Conservation (phyloP, 768 basidiomycete genomes). For the Auriculariales sp. region DNA sequence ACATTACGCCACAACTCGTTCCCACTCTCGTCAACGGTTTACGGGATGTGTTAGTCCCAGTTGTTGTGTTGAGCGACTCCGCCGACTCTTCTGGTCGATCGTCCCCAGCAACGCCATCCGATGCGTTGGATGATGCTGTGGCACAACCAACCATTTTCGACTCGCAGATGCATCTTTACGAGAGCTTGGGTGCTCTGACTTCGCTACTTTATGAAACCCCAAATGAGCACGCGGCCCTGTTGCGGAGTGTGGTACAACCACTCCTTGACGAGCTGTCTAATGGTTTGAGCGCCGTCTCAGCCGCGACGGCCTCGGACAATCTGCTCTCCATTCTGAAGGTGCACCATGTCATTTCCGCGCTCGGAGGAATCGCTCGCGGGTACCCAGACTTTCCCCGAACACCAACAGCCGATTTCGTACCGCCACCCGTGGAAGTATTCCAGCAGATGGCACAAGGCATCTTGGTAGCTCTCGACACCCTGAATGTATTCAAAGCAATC, state of each 20-base stretch:
- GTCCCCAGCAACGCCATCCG: slow-evolving; percentile 31
- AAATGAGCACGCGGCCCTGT: slow-evolving; percentile 49
- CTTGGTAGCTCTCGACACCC: slow-evolving; percentile 70
- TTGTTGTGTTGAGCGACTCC: slow-evolving; percentile 63
- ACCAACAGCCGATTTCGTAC: slow-evolving; percentile 46
- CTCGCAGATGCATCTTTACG: slow-evolving; percentile 88
- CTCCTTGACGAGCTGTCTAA: slow-evolving; percentile 57
- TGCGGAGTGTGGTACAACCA: slow-evolving; percentile 71
- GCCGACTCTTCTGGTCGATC: slow-evolving; percentile 43
- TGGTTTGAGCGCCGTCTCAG: slow-evolving; percentile 37
- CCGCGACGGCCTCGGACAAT: slow-evolving; percentile 43
- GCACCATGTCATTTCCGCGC: slow-evolving; percentile 87
- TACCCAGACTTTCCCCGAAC: slow-evolving; percentile 82
- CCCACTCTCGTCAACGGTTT: slow-evolving; percentile 55
- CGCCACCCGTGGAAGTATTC: slow-evolving; percentile 68
- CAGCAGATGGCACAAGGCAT: slow-evolving; percentile 76
- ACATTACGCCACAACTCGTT: slow-evolving; percentile 61
- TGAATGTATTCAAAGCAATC: slow-evolving; percentile 77
- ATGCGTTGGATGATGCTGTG: slow-evolving; percentile 62
- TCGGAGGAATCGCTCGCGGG: slow-evolving; percentile 90
- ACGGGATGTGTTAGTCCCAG: slow-evolving; percentile 64
- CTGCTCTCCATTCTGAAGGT: slow-evolving; percentile 69
- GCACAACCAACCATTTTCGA: slow-evolving; percentile 61
- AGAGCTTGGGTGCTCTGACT: slow-evolving; percentile 74
- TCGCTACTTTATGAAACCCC: slow-evolving; percentile 56